Base-by-base conservation (phyloP, 2,329 filamentous ascomycete genomes). In the Scedosporium apiospermum region DNA sequence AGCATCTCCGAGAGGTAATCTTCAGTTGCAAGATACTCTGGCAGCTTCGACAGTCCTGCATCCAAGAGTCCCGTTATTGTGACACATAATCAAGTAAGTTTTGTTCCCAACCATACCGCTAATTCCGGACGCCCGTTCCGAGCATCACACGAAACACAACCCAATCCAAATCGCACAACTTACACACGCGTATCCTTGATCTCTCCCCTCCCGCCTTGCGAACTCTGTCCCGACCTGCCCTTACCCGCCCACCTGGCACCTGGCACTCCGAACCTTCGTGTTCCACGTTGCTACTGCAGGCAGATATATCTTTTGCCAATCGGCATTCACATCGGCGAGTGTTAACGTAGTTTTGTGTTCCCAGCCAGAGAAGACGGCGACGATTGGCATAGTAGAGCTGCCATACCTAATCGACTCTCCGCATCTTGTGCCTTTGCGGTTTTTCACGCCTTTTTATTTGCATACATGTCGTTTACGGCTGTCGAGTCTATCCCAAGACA, bases 381-480 rank as follows among this genome's bases (percentile, higher is more conserved):
- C 16, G 26, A 42, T 21, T 27, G 18, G 49, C 46, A 61, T 30
- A 18, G 26, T 51, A 49, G n/a, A 49, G 23, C 26, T 41, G 49
- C 49, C 60, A 61, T 14, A 16, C 27, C 42, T 3, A 12, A 21
- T 34, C 30, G 27, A 51, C 30, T 51, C 58, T 21, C 51, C 60
- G 30, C 49, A 57, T 23, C 49, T 41, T 27, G 42, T 26, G 57
- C 57, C 57, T 27, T 60, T 34, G 59, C 30, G 49, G 42, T 34
- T 30, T 42, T 57, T 23, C 62, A 60, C 30, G 38, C 30, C 6
- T 38, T 18, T 42, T 23, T 23, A 10, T 34, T 23, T 55, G 61
- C 38, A 53, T 61, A 57, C 70, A 75, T 74, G 73, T 72, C 72
- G 26, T 62, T 57, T 69, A 67, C 70, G 63, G 67, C 69, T 57